Conservation (phyloP, 176 grass and related monocot species). For the Areca catechu region DNA sequence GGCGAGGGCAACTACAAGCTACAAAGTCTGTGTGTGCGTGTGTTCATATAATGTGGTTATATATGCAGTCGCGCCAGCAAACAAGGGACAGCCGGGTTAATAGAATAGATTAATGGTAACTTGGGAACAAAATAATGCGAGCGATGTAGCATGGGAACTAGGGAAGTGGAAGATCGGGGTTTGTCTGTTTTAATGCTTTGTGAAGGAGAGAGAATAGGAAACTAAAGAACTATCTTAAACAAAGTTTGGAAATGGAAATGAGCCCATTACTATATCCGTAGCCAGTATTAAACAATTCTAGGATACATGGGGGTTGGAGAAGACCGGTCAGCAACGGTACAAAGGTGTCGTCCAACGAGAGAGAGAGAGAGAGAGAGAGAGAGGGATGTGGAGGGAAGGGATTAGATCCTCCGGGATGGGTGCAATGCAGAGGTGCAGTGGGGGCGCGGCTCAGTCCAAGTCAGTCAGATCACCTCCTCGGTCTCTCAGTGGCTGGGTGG, state of each 20-base stretch:
- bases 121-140: slow-evolving; percentile 1
- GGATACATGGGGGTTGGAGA: slow-evolving; percentile 6
- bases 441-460: no score
- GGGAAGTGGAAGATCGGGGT: slow-evolving; percentile 27
- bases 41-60: not conserved
- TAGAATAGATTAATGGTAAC: slow-evolving; percentile 11
- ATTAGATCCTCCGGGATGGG: slow-evolving; percentile 7
- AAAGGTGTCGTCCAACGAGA: not conserved
- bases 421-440: not conserved
- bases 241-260: no score
- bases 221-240: no score
- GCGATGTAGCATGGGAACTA: slow-evolving; percentile 16
- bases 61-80: not conserved
- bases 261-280: not conserved
- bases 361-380: no score
- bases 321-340: slow-evolving; percentile 32
- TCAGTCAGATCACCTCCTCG: no score
- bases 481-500: no score
- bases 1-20: not conserved
- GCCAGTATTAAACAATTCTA: not conserved
- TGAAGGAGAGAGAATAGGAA: no score
- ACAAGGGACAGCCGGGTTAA: no score
- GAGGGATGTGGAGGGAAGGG: no score
- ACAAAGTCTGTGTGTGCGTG: not conserved
- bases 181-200: slow-evolving; percentile 30